Evolutionary conservation across 176 grass and related monocot genomes (phyloP), one percentile per base, ranked within the genome.

Genomic region (Oryza glumipatula): DNA sequence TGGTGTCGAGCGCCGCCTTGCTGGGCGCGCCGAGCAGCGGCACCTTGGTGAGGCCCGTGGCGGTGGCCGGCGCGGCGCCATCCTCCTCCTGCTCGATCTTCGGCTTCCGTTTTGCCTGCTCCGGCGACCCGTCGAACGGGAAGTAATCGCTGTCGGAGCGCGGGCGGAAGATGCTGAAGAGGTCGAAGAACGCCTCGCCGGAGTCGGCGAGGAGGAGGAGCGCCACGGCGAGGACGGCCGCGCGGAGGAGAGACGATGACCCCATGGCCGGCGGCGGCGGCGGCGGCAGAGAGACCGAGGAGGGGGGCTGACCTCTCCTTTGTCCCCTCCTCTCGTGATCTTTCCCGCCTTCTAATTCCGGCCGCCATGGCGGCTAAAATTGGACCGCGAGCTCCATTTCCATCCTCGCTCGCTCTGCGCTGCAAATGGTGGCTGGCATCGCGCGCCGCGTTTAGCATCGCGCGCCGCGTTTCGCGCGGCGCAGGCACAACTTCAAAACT

Each of bases 41-140:
- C 16, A 91, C 89, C 22, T 15, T 21, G 19, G 86, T 88, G n/a
- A 88, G 86, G 9, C 80, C 89, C 16, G 81, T 90, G 10, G 84
- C 85, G 11, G 43, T 70, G 38, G 80, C 80, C 64, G 49, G 84
- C n/a, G 30, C 80, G 15, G 80, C 76, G 28, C 80, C 84, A 41
- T 23, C 12, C 80, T 80, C 76, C 89, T 90, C 85, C 43, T 65
- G 80, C 80, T 90, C 84, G 80, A 80, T 84, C 49, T 60, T 64
- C 39, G 47, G 70, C 38, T 10, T 3, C 24, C 68, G 68, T 10
- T 1, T 10, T 69, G 58, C 0, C 64, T 44, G 51, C 61, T 33
- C 76, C 69, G 48, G n/a, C 70, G 7, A 13, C 11, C 54, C 84
- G 68, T 69, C 39, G 76, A 87, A 84, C 11, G 89, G 64, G 61